phyloP scores from a whole-genome alignment of 768 basidiomycete species.

The Cystobasidium ongulense region DNA sequence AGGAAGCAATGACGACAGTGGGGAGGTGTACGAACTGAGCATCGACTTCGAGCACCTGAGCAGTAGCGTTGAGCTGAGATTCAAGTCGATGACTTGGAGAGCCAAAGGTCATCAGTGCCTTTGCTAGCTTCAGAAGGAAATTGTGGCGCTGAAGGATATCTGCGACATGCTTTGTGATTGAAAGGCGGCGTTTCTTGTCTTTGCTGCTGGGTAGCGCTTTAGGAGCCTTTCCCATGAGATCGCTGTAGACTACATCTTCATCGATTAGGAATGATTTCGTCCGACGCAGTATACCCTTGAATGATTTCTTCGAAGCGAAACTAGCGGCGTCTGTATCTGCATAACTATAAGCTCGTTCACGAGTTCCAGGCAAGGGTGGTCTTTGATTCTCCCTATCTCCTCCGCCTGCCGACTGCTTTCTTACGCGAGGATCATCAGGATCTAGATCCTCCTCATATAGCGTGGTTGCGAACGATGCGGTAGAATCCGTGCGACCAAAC shows the following conservation, averaged over 20 bases:
- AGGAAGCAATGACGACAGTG: slow-evolving; percentile 65
- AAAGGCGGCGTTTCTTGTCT: slow-evolving; percentile 31
- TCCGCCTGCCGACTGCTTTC: background rate
- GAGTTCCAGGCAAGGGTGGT: background rate
- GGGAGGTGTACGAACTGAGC: slow-evolving; percentile 69
- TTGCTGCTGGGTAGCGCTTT: slow-evolving; percentile 25
- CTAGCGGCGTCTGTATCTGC: background rate
- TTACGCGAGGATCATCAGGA: slow-evolving; percentile 32
- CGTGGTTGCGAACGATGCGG: slow-evolving; percentile 32
- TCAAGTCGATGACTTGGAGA: slow-evolving; percentile 70
- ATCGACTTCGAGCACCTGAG: slow-evolving; percentile 78
- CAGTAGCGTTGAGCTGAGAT: slow-evolving; percentile 78
- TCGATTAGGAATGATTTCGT: slow-evolving; percentile 26
- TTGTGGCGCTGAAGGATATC: slow-evolving; percentile 73
- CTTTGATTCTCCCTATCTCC: background rate
- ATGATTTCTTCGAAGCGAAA: background rate
- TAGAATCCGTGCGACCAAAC: slow-evolving; percentile 25
- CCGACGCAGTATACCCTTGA: slow-evolving; percentile 14
- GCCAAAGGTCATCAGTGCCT: slow-evolving; percentile 81
- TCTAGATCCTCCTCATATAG: slow-evolving; percentile 34
- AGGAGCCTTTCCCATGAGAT: slow-evolving; percentile 8
- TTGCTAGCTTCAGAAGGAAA: slow-evolving; percentile 76
- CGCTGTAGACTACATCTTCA: slow-evolving; percentile 24
- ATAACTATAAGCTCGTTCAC: background rate
- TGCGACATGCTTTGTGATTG: slow-evolving; percentile 35